Conservation (phyloP, 768 basidiomycete genomes). For the Clitopilus passeckerianus region DNA sequence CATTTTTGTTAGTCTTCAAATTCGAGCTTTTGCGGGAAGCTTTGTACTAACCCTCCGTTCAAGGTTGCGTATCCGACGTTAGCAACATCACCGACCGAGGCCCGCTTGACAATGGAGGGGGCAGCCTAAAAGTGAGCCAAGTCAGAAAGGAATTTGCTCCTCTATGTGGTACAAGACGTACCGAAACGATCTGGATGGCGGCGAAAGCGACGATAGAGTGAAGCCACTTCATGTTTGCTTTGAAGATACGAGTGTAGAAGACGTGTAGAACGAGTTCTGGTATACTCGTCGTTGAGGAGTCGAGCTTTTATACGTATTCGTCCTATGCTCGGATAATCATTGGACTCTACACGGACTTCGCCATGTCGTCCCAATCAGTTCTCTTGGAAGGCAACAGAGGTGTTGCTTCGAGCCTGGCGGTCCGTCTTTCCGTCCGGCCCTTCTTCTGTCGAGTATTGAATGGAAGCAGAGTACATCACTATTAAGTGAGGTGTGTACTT, state of each 20-base stretch:
- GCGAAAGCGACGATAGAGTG: slow-evolving; percentile 24
- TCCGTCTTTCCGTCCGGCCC: slow-evolving; percentile 8
- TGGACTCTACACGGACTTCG: background rate
- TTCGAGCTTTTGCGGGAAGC: background rate
- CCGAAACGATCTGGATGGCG: slow-evolving; percentile 22
- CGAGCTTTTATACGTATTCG: slow-evolving; percentile 3
- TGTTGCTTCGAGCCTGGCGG: slow-evolving; percentile 2
- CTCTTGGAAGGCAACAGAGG: background rate
- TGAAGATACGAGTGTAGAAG: slow-evolving; percentile 1
- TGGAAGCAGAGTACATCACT: background rate
- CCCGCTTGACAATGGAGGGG: slow-evolving; percentile 25
- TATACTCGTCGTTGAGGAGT: background rate
- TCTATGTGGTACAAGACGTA: slow-evolving; percentile 8
- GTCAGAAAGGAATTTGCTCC: background rate
- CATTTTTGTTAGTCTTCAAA: too few species aligned
- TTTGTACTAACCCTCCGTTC: slow-evolving; percentile 26
- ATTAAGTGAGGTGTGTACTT: background rate
- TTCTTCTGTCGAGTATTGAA: background rate
- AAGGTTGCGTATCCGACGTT: slow-evolving; percentile 33
- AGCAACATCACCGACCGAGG: slow-evolving; percentile 30
- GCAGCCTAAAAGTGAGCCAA: slow-evolving; percentile 8
- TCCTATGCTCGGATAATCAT: slow-evolving; percentile 2
- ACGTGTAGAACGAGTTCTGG: slow-evolving; percentile 1
- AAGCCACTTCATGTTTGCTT: slow-evolving; percentile 26
- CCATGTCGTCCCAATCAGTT: background rate